Conservation (phyloP, 495 filamentous ascomycete species). For the Poronia punctata region DNA sequence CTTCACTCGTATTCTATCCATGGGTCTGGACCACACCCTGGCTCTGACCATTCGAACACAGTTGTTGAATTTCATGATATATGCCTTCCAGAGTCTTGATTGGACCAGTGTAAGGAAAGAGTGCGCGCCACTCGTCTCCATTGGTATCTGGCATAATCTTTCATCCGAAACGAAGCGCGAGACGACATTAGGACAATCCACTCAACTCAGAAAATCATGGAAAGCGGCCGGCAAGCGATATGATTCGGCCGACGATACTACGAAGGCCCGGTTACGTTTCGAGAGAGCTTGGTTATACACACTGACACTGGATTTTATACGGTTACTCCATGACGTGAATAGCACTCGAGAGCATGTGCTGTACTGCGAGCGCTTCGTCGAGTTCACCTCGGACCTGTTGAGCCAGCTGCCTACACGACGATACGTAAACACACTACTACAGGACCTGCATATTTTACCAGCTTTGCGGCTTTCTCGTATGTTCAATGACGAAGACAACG, state of each 20-base stretch:
- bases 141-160: conserved; percentile 92
- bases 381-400: conserved; percentile 82
- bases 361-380: conserved; percentile 90
- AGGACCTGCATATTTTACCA: conserved; percentile 82
- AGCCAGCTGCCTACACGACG: conserved; percentile 91
- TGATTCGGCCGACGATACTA: conserved; percentile 74
- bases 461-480: conserved; percentile 73
- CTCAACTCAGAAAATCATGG: conserved; percentile 81
- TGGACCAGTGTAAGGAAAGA: conserved; percentile 86
- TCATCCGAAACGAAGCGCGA: conserved; percentile 63
- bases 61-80: conserved; percentile 78
- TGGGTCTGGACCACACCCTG: conserved; percentile 76
- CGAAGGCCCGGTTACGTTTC: conserved; percentile 74
- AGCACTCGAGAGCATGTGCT: conserved; percentile 55
- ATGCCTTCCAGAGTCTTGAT: conserved; percentile 90
- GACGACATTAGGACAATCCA: conserved; percentile 57
- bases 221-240: conserved; percentile 78
- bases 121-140: conserved; percentile 89
- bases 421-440: conserved; percentile 87
- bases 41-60: conserved; percentile 64
- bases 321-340: conserved; percentile 56
- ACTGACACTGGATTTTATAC: conserved; percentile 75
- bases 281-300: conserved; percentile 92
- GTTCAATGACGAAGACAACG: conserved; percentile 66
- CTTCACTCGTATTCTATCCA: conserved; percentile 83